Percentiles rank a stretch among this genome's conserved stretches.
These are phyloP conservation scores for Adenanthera pavonina DNA, from an alignment of 306 rosid genomes.

Conservation along the genomic window DNA sequence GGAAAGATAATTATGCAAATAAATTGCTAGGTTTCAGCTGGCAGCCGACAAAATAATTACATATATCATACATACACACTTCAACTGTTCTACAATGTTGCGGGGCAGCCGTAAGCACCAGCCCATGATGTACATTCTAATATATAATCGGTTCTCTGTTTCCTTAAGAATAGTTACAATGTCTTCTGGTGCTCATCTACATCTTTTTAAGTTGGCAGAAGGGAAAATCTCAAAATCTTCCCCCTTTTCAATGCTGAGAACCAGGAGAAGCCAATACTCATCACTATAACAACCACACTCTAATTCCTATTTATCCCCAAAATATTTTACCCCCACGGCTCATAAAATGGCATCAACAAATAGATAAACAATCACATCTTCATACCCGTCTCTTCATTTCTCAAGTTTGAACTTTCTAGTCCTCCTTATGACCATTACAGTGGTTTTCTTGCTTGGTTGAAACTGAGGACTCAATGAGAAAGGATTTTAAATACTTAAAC, in stretches of 20 bases:
- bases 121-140: not conserved
- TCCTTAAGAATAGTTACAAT: not conserved
- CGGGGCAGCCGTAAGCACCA: not conserved
- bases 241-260: slow-evolving; percentile 9
- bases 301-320: not conserved
- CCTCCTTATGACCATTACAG: slow-evolving; percentile 59
- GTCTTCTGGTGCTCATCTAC: not conserved
- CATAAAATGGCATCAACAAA: not conserved
- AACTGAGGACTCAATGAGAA: slow-evolving; percentile 56
- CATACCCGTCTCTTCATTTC: slow-evolving; percentile 26
- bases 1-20: not conserved
- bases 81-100: not conserved
- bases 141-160: not conserved
- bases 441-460: slow-evolving; percentile 41
- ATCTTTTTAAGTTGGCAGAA: slow-evolving; percentile 6
- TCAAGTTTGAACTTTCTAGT: slow-evolving; percentile 40
- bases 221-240: not conserved
- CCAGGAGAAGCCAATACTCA: not conserved
- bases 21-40: not conserved
- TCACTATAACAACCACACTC: not conserved
- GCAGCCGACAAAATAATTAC: not conserved
- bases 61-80: not conserved
- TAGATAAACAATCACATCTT: not conserved
- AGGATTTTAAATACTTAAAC: slow-evolving; percentile 59
- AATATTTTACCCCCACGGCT: not conserved